Evolutionary conservation across 1,284 basidiomycete species (phyloP).

Genomic region (Cystobasidium pallidum): DNA sequence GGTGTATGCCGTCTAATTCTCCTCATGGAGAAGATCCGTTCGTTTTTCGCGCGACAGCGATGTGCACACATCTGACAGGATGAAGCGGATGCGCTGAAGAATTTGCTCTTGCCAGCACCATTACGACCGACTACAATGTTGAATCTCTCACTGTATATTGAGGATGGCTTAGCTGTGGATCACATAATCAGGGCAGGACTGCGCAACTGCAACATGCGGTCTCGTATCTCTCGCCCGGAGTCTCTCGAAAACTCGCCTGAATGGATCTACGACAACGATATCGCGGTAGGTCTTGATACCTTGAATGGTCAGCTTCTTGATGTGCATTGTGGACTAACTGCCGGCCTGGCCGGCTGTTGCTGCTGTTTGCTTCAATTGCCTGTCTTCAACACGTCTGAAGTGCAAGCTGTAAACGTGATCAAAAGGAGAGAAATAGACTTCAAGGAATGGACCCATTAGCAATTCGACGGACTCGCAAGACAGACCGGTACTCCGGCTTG

Average conservation of each 20-base stretch:
- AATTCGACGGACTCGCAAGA: too few relatives aligned
- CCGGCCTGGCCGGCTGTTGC: conserved; percentile 8
- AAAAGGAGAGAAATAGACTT: background rate
- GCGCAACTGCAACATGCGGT: too few relatives aligned
- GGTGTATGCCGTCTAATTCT: conserved; percentile 82
- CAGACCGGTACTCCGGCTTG: too few relatives aligned
- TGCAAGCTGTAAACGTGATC: background rate
- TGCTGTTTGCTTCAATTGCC: background rate
- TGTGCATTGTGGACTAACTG: conserved; percentile 32
- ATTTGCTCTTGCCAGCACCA: conserved; percentile 95
- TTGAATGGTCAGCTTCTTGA: conserved; percentile 82
- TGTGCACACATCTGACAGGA: conserved; percentile 94
- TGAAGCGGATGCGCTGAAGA: conserved; percentile 88
- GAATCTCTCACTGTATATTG: conserved; percentile 61
- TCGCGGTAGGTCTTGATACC: conserved; percentile 94
- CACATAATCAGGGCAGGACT: background rate
- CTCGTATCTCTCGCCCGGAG: too few relatives aligned
- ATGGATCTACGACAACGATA: conserved; percentile 63
- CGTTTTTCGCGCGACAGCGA: conserved; percentile 93
- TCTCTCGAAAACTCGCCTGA: conserved; percentile 55
- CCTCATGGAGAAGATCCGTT: conserved; percentile 88
- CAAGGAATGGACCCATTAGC: too few relatives aligned
- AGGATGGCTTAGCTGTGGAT: conserved; percentile 7
- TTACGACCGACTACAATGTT: conserved; percentile 95
- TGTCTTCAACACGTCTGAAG: conserved; percentile 1